Conservation (phyloP, 2,329 filamentous ascomycete species). For the Metarhizium guizhouense region DNA sequence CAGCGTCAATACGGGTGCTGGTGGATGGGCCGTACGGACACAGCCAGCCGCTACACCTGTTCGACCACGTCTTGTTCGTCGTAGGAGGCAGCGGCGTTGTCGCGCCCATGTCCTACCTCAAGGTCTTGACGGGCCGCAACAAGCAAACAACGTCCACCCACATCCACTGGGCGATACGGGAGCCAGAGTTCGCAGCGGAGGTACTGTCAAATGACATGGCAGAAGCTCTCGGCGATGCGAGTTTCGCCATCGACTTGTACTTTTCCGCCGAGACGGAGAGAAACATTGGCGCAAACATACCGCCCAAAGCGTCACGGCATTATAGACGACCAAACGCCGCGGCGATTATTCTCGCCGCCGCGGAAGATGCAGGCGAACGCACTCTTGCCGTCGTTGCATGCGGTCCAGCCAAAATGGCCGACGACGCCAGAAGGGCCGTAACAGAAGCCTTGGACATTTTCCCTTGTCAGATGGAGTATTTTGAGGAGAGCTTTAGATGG, state of each 20-base stretch:
- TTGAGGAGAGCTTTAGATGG: slow-evolving; percentile 10
- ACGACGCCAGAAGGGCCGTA: slow-evolving; percentile 30
- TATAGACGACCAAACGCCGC: slow-evolving; percentile 24
- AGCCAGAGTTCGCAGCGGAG: slow-evolving; percentile 26
- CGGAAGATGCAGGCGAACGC: slow-evolving; percentile 11
- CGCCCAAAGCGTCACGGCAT: slow-evolving; percentile 10
- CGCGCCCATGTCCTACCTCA: slow-evolving; percentile 30
- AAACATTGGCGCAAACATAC: slow-evolving; percentile 7
- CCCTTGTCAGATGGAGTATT: slow-evolving; percentile 9
- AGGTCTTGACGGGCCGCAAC: slow-evolving; percentile 12
- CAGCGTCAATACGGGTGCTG: slow-evolving; percentile 24
- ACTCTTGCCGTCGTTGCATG: slow-evolving; percentile 34
- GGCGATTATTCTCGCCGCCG: slow-evolving; percentile 20
- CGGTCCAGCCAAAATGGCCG: slow-evolving; percentile 35
- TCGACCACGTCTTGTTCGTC: slow-evolving; percentile 31
- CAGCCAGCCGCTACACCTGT: slow-evolving; percentile 27
- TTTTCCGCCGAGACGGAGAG: slow-evolving; percentile 17
- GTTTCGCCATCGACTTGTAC: slow-evolving; percentile 27
- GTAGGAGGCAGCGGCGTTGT: slow-evolving; percentile 37
- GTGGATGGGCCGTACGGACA: slow-evolving; percentile 38
- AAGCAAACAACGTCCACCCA: slow-evolving; percentile 16
- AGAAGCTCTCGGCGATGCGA: slow-evolving; percentile 16
- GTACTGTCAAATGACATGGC: slow-evolving; percentile 25
- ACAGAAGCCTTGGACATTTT: slow-evolving; percentile 19
- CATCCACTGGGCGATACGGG: slow-evolving; percentile 35